A percentile compares a stretch with the other conserved stretches of the same genome.
Conservation (phyloP, 2,329 filamentous ascomycete genomes). For the Fusarium coffeatum region DNA sequence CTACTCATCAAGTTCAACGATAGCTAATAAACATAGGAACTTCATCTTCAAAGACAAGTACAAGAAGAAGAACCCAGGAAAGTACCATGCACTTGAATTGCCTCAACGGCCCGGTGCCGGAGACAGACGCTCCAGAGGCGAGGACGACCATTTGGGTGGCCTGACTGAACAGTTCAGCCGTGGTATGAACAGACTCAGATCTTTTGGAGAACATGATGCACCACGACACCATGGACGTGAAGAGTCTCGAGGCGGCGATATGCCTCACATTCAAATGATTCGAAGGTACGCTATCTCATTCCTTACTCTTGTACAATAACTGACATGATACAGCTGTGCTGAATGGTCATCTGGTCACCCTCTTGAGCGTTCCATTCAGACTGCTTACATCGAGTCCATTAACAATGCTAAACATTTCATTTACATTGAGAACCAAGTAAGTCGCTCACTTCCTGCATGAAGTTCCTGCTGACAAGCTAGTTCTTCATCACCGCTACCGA, state of each 20-base stretch:
- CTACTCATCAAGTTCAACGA: rapidly evolving
- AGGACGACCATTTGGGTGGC: constrained; percentile 56
- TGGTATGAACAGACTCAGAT: constrained; percentile 54
- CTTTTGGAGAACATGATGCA: constrained; percentile 48
- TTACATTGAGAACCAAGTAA: constrained; percentile 80
- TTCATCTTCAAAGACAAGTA: constrained; percentile 91
- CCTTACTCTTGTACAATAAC: not conserved
- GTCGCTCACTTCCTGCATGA: not conserved
- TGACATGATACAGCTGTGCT: constrained; percentile 53
- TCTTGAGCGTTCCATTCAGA: constrained; percentile 81
- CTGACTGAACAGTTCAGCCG: constrained; percentile 58
- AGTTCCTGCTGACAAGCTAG: constrained; percentile 34
- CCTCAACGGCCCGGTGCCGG: constrained; percentile 23
- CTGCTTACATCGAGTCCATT: constrained; percentile 83
- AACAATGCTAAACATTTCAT: constrained; percentile 76
- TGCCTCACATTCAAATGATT: constrained; percentile 61
- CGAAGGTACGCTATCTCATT: constrained; percentile 54
- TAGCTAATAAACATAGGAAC: constrained; percentile 69
- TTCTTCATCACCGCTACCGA: constrained; percentile 89
- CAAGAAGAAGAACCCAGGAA: constrained; percentile 60
- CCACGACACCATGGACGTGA: constrained; percentile 22
- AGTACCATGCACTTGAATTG: constrained; percentile 56
- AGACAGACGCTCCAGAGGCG: constrained; percentile 32
- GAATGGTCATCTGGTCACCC: constrained; percentile 65
- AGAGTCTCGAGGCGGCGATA: constrained; percentile 27